Evolutionary conservation across 306 rosid genomes (phyloP), one percentile per base, ranked within the genome.

Genomic region (Delonix regia): DNA sequence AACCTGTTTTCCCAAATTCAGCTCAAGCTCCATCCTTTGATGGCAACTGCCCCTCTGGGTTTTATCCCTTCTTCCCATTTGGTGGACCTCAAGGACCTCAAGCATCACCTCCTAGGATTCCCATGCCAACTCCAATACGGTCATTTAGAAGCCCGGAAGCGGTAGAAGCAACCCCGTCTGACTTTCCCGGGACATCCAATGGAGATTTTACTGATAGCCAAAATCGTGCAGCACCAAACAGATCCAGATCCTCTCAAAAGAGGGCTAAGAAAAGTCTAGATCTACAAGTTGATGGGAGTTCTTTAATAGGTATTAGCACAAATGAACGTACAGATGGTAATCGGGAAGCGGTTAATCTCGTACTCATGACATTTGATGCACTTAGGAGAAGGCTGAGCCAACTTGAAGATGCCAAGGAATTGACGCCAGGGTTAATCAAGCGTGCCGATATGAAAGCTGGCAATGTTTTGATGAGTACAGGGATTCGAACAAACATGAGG

Each of bases 361-460:
- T 84, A 41, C 89, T 90, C 66, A 56, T 70, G 85, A 63, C 73
- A 7, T 90, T 81, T 36, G 91, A 90, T 83, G 89, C 85, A 0
- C 51, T 90, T 30, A 80, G 93, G 38, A 88, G 93, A 78, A 85
- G 90, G 87, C 74, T 90, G 12, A 59, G 87, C 77, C 96, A 90
- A 60, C 81, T 90, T 65, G 93, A 88, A 69, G 93, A 88, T 62
- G 71, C 87, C 68, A 90, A 84, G 83, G 87, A 87, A 57, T 48
- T 53, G 76, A 80, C 71, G 73, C 44, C 64, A 4, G 90, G 87
- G 61, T 2, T 49, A 19, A 71, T 76, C 72, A 85, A 73, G 83
- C 92, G 91, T 24, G 77, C 91, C 0, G 93, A 90, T 87, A 70
- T 90, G 69, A 90, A 81, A 85, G 91, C 90, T 65, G 82, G 86